A percentile compares a stretch with the other conserved stretches of the same genome.
Conservation (phyloP, 495 filamentous ascomycete species). For the Gamarada debralockiae region DNA sequence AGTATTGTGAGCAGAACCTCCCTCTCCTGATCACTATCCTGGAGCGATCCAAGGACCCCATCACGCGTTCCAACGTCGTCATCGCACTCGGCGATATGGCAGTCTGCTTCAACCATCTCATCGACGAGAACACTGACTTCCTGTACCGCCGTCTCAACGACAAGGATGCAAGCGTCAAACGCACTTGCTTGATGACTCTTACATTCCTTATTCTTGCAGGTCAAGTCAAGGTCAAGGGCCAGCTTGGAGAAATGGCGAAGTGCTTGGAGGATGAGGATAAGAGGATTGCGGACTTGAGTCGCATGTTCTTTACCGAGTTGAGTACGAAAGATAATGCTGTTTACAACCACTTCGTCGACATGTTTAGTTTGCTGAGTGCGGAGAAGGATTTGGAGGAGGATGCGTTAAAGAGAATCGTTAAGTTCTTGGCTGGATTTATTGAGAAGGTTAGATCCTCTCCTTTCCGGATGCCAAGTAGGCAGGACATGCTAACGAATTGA, state of each 20-base stretch:
- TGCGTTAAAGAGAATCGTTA: constrained; percentile 76
- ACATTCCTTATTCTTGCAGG: constrained; percentile 97
- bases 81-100: constrained; percentile 98
- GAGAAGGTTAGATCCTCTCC: constrained; percentile 70
- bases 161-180: constrained; percentile 82
- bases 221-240: constrained; percentile 99
- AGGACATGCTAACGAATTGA: constrained; percentile 9
- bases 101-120: constrained; percentile 98
- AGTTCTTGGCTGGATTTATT: constrained; percentile 91
- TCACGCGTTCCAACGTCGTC: constrained; percentile 90
- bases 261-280: constrained; percentile 94
- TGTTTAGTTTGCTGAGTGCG: constrained; percentile 89
- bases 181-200: constrained; percentile 97
- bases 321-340: constrained; percentile 98
- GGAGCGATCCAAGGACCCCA: constrained; percentile 85
- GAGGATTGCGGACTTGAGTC: constrained; percentile 83
- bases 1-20: constrained; percentile 93
- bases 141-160: constrained; percentile 91
- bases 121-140: constrained; percentile 99
- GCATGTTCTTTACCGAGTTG: constrained; percentile 98
- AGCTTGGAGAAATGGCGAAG: constrained; percentile 98
- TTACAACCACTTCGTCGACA: constrained; percentile 99
- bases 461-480: background rate
- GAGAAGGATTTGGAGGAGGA: constrained; percentile 81
- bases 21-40: constrained; percentile 96